Base-by-base conservation (phyloP, 2,329 filamentous ascomycete species). In the Alternaria sp. region DNA sequence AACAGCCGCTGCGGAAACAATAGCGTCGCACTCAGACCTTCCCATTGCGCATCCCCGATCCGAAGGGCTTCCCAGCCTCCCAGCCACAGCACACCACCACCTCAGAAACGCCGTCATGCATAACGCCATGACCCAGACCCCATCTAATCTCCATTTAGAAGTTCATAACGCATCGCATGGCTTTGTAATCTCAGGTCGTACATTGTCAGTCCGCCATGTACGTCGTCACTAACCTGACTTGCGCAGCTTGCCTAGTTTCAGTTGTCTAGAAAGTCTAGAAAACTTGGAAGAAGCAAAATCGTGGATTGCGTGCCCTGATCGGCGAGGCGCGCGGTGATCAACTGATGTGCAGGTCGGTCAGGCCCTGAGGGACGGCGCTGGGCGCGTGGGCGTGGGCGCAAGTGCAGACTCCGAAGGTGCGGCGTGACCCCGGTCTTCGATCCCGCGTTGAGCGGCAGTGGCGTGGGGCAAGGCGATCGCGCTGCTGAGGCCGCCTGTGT, bases 371-470 rank as follows among this genome's bases (percentile, higher is more conserved):
- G 36, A 32, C 23, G 30, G 49, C 49, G 49, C 49, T 52, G 30
- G 30, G 49, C 49, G 49, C 30, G 49, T 52, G 49, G 28, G 49
- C 28, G 28, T 52, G 28, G 49, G 19, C 49, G 49, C 30, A n/a
- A 25, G 30, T n/a, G 19, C 49, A 52, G 36, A 40, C 28, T 52
- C 49, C 28, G 30, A 32, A 30, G 53, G 53, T 45, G 52, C 25
- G n/a, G 36, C 36, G 23, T 28, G 17, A 50, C 54, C 59, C 54
- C 46, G 59, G 59, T 53, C 30, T 30, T 30, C 36, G 55, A 50
- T 59, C 60, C 60, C 43, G 49, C 60, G 25, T 52, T 13, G 45
- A 46, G 55, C 60, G 55, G 60, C 46, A 62, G 55, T 62, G 60
- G 60, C 60, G 60, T 57, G 40, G 30, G 40, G 43, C 55, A 43